These are phyloP conservation scores for Viridothelium virens DNA, from an alignment of 495 filamentous ascomycete species.

Conservation along the genomic window DNA sequence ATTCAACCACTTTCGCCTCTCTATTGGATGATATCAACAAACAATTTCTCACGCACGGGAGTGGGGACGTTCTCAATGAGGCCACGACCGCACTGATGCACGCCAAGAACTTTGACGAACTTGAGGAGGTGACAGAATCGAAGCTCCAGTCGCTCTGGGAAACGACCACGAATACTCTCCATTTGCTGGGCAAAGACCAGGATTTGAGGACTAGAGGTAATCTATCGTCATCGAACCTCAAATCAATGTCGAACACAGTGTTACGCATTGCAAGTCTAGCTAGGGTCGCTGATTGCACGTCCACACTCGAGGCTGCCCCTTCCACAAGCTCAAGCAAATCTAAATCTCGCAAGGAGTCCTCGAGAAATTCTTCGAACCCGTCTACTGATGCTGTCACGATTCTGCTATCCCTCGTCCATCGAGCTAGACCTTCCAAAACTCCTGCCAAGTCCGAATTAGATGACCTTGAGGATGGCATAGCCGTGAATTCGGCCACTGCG, in stretches of 20 bases:
- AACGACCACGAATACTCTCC: constrained; percentile 61
- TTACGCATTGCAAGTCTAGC: constrained; percentile 74
- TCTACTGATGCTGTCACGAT: constrained; percentile 45
- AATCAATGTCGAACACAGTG: constrained; percentile 68
- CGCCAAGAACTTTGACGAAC: constrained; percentile 74
- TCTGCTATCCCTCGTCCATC: constrained; percentile 55
- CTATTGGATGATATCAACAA: constrained; percentile 87
- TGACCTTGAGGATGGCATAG: constrained; percentile 65
- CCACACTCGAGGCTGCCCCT: constrained; percentile 57
- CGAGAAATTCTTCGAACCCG: neutral
- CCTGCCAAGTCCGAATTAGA: constrained; percentile 53
- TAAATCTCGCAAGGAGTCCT: constrained; percentile 41
- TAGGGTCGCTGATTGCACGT: constrained; percentile 67
- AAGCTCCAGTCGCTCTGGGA: constrained; percentile 83
- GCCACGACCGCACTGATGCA: constrained; percentile 75
- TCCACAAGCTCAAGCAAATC: constrained; percentile 21
- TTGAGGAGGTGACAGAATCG: constrained; percentile 71
- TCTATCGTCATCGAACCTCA: constrained; percentile 53
- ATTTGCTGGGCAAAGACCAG: constrained; percentile 56
- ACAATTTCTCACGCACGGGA: constrained; percentile 85
- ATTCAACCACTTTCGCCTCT: constrained; percentile 68
- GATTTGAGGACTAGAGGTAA: constrained; percentile 57
- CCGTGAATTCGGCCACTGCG: constrained; percentile 61
- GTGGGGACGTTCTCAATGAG: constrained; percentile 76
- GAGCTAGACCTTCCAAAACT: constrained; percentile 53